phyloP scores from a whole-genome alignment of 202 grass and related monocot genomes.

The Digitaria exilis region DNA sequence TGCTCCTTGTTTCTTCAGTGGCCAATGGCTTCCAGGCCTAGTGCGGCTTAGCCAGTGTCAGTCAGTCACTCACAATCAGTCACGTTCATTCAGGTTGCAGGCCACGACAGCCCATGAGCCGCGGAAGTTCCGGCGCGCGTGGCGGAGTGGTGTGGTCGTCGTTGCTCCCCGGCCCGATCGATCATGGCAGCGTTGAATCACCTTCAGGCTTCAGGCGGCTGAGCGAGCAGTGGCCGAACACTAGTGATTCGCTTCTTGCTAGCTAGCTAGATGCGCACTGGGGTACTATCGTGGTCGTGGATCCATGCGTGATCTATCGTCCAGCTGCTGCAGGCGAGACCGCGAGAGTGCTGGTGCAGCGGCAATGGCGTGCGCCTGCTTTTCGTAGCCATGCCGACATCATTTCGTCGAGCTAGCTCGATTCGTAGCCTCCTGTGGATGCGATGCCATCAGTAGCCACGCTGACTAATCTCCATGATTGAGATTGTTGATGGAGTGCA shows the following conservation, averaged over 20 bases:
- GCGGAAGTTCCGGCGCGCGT: neutral
- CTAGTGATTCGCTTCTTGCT: too few species aligned
- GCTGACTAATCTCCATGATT: too few species aligned
- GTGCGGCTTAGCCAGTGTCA: neutral
- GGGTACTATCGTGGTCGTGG: neutral
- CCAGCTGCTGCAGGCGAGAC: neutral
- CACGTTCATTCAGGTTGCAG: neutral
- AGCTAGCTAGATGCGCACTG: neutral
- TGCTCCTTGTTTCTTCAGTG: neutral
- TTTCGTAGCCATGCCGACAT: neutral
- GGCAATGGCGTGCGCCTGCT: too few species aligned
- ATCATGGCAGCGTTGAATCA: neutral
- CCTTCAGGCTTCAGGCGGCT: neutral
- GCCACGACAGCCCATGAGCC: neutral
- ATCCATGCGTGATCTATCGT: neutral
- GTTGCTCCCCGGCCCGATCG: neutral
- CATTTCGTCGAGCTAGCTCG: neutral
- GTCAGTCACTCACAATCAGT: neutral
- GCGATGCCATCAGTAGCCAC: too few species aligned
- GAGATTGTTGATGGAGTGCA: neutral
- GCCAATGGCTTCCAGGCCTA: neutral
- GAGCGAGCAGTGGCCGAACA: too few species aligned
- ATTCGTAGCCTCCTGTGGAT: too few species aligned
- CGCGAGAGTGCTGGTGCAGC: neutral
- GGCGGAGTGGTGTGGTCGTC: neutral